These are phyloP conservation scores for Erodium maritimum DNA, from an alignment of 345 rosid genomes.

Conservation along the genomic window DNA sequence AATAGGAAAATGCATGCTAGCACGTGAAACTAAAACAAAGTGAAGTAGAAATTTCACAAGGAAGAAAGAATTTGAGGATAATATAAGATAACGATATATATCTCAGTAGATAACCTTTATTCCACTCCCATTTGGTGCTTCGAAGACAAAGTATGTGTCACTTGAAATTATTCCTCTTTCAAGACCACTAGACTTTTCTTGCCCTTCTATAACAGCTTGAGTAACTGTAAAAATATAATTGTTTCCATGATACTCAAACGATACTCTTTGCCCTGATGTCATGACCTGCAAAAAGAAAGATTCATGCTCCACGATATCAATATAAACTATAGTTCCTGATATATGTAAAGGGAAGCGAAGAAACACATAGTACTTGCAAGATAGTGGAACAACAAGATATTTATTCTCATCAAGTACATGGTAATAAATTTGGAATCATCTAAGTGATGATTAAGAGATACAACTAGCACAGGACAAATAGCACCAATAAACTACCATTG, in stretches of 20 bases:
- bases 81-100: conserved; percentile 2
- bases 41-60: not conserved
- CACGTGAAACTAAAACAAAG: not conserved
- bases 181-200: conserved; percentile 34
- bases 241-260: conserved; percentile 86
- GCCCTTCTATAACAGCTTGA: conserved; percentile 69
- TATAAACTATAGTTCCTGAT: not conserved
- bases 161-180: conserved; percentile 79
- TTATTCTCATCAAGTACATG: too few relatives aligned
- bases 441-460: not conserved
- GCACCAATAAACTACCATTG: too few relatives aligned
- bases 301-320: not conserved
- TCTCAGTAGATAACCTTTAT: conserved; percentile 52
- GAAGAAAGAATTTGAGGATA: not conserved
- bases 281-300: conserved; percentile 44
- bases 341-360: not conserved
- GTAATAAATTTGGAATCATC: not conserved
- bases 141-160: conserved; percentile 80
- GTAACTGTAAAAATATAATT: conserved; percentile 77
- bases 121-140: conserved; percentile 77
- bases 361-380: not conserved
- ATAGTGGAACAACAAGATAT: too few relatives aligned
- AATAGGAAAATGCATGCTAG: not conserved
- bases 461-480: too few relatives aligned
- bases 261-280: conserved; percentile 78